Percentiles rank a stretch among this genome's conserved stretches.
Evolutionary conservation across 805 yeast genomes (phyloP).

Genomic region (Candida hispaniensis): DNA sequence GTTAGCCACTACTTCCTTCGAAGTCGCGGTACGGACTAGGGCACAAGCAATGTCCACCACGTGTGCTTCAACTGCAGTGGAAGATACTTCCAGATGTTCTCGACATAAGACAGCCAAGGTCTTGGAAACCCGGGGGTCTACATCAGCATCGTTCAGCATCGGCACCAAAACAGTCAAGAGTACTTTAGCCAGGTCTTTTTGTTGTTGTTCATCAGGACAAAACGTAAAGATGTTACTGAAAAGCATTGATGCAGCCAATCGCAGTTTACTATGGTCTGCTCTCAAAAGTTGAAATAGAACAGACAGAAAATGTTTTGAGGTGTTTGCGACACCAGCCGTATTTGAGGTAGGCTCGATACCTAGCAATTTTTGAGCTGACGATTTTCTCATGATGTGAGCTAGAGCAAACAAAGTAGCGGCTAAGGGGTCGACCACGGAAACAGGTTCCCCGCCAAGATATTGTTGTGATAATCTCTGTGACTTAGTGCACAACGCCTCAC

Average conservation of each 20-base stretch:
- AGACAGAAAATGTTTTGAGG: slow-evolving; percentile 17
- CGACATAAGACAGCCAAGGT: slow-evolving; percentile 27
- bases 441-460: slow-evolving; percentile 12
- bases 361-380: slow-evolving; percentile 8
- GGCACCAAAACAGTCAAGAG: slow-evolving; percentile 29
- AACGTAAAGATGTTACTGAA: slow-evolving; percentile 21
- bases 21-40: slow-evolving; percentile 19
- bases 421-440: slow-evolving; percentile 14
- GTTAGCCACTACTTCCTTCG: slow-evolving; percentile 24
- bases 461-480: slow-evolving; percentile 17
- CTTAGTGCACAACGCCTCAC: slow-evolving; percentile 18
- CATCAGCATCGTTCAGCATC: slow-evolving; percentile 21
- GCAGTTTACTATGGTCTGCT: slow-evolving; percentile 19
- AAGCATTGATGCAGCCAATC: slow-evolving; percentile 23
- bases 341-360: slow-evolving; percentile 15
- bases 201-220: slow-evolving; percentile 18
- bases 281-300: slow-evolving; percentile 19
- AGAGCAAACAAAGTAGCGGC: slow-evolving; percentile 22
- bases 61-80: slow-evolving; percentile 28
- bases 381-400: slow-evolving; percentile 20
- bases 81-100: slow-evolving; percentile 26
- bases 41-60: slow-evolving; percentile 24
- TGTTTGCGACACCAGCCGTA: slow-evolving; percentile 6
- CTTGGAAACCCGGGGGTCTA: slow-evolving; percentile 21
- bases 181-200: slow-evolving; percentile 19